Conservation (phyloP, 169 alveolate species). For the Haemoproteus tartakovskyi region DNA sequence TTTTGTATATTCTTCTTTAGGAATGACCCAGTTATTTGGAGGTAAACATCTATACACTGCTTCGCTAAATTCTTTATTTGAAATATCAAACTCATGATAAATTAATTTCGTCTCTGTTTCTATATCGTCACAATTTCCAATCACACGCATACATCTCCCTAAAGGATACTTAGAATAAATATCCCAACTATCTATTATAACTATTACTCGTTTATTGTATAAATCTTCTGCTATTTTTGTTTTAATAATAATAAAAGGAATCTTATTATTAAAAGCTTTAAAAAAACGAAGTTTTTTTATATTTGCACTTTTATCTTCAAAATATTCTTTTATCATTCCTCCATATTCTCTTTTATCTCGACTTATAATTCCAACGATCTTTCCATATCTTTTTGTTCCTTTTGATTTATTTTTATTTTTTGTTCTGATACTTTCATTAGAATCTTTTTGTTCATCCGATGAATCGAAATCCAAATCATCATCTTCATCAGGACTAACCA, state of each 20-base stretch:
- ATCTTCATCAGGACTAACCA: conserved; percentile 49
- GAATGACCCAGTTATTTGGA: conserved; percentile 85
- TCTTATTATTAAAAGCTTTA: conserved; percentile 87
- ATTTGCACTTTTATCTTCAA: conserved; percentile 50
- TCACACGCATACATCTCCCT: conserved; percentile 90
- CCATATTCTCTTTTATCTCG: conserved; percentile 90
- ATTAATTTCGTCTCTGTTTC: conserved; percentile 86
- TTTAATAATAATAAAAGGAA: conserved; percentile 86
- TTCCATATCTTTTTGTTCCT: conserved; percentile 78
- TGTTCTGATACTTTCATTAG: conserved; percentile 6
- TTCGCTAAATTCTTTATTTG: conserved; percentile 84
- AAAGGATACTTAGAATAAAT: conserved; percentile 82
- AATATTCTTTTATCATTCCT: conserved; percentile 86
- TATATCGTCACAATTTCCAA: conserved; percentile 89
- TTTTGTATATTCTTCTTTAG: conserved; percentile 77
- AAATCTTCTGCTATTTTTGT: conserved; percentile 78
- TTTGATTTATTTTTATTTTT: conserved; percentile 33
- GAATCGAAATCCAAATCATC: conserved; percentile 61
- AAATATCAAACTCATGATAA: conserved; percentile 79
- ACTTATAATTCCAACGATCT: conserved; percentile 89
- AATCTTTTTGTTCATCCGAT: conserved; percentile 24
- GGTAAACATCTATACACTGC: conserved; percentile 92
- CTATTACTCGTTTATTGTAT: conserved; percentile 88
- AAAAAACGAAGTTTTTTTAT: conserved; percentile 82
- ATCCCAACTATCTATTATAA: conserved; percentile 87